Conservation (phyloP, 371 early-diverging fungal species). For the Mortierella sp. region DNA sequence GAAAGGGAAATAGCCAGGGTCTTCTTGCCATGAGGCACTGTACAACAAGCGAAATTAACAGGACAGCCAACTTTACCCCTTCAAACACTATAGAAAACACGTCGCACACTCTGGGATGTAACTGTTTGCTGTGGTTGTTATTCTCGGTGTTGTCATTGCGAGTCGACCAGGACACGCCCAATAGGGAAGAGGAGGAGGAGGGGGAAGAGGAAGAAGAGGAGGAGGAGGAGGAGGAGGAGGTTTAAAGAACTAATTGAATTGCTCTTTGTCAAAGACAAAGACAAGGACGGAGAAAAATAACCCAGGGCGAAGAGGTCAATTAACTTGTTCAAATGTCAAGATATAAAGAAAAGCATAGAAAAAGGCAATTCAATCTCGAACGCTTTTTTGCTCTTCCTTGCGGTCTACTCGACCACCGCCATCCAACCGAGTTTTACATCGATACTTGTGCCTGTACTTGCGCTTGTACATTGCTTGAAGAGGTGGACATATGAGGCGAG, state of each 20-base stretch:
- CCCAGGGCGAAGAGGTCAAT: slow-evolving; percentile 3
- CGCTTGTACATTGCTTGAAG: too few species aligned
- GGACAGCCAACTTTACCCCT: not conserved
- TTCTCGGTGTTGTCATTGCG: not conserved
- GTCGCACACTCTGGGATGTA: not conserved
- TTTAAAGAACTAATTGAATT: not conserved
- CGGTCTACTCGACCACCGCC: too few species aligned
- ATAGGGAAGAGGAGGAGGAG: not conserved
- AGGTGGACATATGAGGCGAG: too few species aligned
- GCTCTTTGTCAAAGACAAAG: not conserved
- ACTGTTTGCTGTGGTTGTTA: not conserved
- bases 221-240: not conserved
- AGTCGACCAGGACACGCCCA: not conserved
- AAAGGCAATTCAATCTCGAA: too few species aligned
- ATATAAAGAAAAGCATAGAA: too few species aligned
- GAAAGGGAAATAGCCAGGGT: not conserved
- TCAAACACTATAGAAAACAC: not conserved
- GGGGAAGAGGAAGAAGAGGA: not conserved
- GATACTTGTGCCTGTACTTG: too few species aligned
- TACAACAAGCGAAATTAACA: not conserved
- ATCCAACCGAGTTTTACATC: too few species aligned
- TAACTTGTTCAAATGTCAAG: too few species aligned
- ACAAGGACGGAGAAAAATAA: not conserved
- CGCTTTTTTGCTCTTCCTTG: too few species aligned
- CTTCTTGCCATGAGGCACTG: slow-evolving; percentile 3